Percentiles rank a stretch among this genome's conserved stretches.
These are phyloP conservation scores for Neurospora sp. DNA, from an alignment of 2,329 filamentous ascomycete genomes.

Conservation along the genomic window DNA sequence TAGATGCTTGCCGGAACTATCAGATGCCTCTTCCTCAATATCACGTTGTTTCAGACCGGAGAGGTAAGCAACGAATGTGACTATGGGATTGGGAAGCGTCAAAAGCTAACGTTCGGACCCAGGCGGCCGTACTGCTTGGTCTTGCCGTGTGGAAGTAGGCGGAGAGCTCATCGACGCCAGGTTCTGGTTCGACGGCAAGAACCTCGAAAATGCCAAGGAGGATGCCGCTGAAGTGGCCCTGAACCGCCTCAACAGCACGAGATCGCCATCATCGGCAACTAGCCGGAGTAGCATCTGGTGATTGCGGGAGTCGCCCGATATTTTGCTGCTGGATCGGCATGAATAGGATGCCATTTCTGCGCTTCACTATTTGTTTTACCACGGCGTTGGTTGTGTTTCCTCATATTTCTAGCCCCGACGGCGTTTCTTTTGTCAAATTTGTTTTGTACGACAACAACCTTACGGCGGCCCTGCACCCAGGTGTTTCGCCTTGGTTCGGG, in stretches of 20 bases:
- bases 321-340: not conserved
- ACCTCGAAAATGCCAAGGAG: constrained; percentile 78
- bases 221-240: constrained; percentile 81
- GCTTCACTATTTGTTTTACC: not conserved
- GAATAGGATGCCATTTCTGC: not conserved
- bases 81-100: not conserved
- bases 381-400: not conserved
- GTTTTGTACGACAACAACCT: not conserved
- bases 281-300: constrained; percentile 27
- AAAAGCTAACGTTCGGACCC: not conserved
- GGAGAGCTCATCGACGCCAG: constrained; percentile 59
- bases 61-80: constrained; percentile 20
- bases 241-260: constrained; percentile 40
- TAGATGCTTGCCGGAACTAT: constrained; percentile 23
- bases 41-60: constrained; percentile 25
- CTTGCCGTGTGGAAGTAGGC: constrained; percentile 65
- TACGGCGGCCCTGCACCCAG: not conserved
- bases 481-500: not conserved
- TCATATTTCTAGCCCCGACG: not conserved
- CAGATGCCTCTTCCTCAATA: constrained; percentile 22
- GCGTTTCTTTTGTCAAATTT: not conserved
- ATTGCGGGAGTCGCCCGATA: not conserved
- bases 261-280: constrained; percentile 31
- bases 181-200: constrained; percentile 87
- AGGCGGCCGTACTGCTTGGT: constrained; percentile 91